Evolutionary conservation across 2,329 filamentous ascomycete genomes (phyloP).

Genomic region (Aspergillus spinulosporus): DNA sequence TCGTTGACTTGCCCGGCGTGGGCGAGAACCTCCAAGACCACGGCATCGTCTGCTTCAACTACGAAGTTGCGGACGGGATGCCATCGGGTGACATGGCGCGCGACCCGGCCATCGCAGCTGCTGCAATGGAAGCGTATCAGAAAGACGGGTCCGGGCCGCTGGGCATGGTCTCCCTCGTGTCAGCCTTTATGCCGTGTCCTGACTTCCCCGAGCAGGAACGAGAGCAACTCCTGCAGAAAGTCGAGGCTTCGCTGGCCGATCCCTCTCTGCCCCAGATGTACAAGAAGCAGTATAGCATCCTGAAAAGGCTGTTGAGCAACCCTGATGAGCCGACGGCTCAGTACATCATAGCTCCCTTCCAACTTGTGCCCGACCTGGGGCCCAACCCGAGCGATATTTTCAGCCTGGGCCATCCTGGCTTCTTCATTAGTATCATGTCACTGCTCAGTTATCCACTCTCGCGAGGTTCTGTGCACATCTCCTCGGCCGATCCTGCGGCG

Average conservation of each 20-base stretch:
- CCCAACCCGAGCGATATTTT: slow-evolving; percentile 18
- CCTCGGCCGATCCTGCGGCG: slow-evolving; percentile 35
- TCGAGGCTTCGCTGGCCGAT: neutral
- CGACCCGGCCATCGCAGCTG: slow-evolving; percentile 22
- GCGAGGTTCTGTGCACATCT: slow-evolving; percentile 41
- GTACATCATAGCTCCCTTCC: slow-evolving; percentile 25
- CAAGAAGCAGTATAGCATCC: slow-evolving; percentile 4
- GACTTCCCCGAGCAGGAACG: slow-evolving; percentile 13
- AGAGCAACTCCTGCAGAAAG: slow-evolving; percentile 4
- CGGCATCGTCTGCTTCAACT: slow-evolving; percentile 23
- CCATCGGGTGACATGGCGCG: slow-evolving; percentile 26
- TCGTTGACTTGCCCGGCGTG: slow-evolving; percentile 48
- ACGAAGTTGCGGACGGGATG: slow-evolving; percentile 28
- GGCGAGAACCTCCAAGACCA: slow-evolving; percentile 56
- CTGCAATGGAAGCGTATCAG: slow-evolving; percentile 28
- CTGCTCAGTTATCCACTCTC: slow-evolving; percentile 34
- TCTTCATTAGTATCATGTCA: slow-evolving; percentile 25
- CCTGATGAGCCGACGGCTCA: slow-evolving; percentile 21
- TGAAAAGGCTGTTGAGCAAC: slow-evolving; percentile 18
- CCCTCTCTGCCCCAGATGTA: neutral
- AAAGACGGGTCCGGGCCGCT: slow-evolving; percentile 29
- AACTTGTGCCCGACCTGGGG: slow-evolving; percentile 16
- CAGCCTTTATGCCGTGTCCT: slow-evolving; percentile 24
- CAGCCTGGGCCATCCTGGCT: slow-evolving; percentile 16
- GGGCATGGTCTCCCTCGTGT: slow-evolving; percentile 22